phyloP scores from a whole-genome alignment of 768 basidiomycete genomes.

The Podaxis sp. region DNA sequence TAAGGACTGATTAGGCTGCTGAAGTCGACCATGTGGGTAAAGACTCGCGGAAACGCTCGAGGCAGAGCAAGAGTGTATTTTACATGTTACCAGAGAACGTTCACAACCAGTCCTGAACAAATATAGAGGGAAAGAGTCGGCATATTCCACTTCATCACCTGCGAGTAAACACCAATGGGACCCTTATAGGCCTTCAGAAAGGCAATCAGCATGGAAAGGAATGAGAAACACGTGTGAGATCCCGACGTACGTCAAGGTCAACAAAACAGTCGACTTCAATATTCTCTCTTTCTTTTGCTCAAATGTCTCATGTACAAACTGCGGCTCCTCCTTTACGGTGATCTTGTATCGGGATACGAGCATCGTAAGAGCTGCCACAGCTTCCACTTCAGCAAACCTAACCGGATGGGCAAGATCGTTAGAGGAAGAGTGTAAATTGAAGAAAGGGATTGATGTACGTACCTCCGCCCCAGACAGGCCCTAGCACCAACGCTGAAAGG shows the following conservation, averaged over 20 bases:
- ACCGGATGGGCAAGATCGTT: neutral
- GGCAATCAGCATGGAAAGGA: neutral
- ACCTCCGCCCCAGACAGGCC: constrained; percentile 46
- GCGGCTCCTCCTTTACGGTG: constrained; percentile 46
- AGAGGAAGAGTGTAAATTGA: too few relatives aligned
- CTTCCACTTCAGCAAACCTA: constrained; percentile 49
- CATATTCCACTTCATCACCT: neutral
- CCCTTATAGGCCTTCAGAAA: neutral
- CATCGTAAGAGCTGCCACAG: constrained; percentile 44
- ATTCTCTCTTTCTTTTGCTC: constrained; percentile 42
- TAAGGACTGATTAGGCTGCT: too few relatives aligned
- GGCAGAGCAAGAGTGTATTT: too few relatives aligned
- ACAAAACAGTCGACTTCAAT: constrained; percentile 26
- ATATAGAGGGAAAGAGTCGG: neutral
- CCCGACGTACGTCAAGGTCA: constrained; percentile 30
- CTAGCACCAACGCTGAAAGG: constrained; percentile 35
- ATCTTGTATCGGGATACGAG: constrained; percentile 45
- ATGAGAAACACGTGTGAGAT: constrained; percentile 8
- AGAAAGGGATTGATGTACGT: neutral
- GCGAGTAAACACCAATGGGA: neutral
- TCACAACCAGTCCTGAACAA: neutral
- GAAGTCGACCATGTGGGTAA: too few relatives aligned
- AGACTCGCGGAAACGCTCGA: too few relatives aligned
- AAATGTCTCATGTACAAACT: constrained; percentile 44
- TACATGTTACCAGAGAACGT: too few relatives aligned